phyloP scores from a whole-genome alignment of 176 grass and related monocot genomes.

The Puccinellia tenuiflora region DNA sequence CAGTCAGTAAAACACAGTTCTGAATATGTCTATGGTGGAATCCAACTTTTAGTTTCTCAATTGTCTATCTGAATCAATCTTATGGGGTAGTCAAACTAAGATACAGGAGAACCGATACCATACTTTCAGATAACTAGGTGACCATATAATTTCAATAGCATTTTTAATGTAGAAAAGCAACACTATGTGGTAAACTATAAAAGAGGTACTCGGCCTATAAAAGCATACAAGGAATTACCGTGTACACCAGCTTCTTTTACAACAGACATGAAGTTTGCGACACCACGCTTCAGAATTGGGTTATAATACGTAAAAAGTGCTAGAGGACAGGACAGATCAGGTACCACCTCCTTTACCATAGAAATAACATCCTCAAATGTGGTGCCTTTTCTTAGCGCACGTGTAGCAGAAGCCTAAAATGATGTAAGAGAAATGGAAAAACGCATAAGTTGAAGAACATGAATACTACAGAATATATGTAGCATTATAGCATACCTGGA shows the following conservation, averaged over 20 bases:
- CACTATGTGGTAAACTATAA: not conserved
- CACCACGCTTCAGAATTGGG: slow-evolving; percentile 88
- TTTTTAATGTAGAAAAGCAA: not conserved
- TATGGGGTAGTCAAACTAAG: not conserved
- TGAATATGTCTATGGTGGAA: not conserved
- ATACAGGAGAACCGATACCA: not conserved
- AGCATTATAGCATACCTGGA: slow-evolving; percentile 47
- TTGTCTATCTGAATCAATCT: not conserved
- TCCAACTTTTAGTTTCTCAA: not conserved
- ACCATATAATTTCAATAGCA: not conserved
- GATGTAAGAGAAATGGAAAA: not conserved
- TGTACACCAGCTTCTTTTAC: slow-evolving; percentile 69
- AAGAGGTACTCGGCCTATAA: not conserved
- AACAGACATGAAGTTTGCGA: slow-evolving; percentile 74
- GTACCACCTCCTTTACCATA: slow-evolving; percentile 86
- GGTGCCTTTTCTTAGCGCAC: slow-evolving; percentile 74
- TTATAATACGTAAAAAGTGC: slow-evolving; percentile 96
- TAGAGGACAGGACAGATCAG: slow-evolving; percentile 87
- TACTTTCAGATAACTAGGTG: not conserved
- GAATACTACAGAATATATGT: not conserved
- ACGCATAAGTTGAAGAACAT: not conserved
- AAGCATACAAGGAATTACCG: slow-evolving; percentile 38
- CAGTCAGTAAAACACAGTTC: not conserved
- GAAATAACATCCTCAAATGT: slow-evolving; percentile 90
- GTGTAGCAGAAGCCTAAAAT: slow-evolving; percentile 84